Evolutionary conservation across 768 basidiomycete genomes (phyloP).

Genomic region (Lactarius vividus): DNA sequence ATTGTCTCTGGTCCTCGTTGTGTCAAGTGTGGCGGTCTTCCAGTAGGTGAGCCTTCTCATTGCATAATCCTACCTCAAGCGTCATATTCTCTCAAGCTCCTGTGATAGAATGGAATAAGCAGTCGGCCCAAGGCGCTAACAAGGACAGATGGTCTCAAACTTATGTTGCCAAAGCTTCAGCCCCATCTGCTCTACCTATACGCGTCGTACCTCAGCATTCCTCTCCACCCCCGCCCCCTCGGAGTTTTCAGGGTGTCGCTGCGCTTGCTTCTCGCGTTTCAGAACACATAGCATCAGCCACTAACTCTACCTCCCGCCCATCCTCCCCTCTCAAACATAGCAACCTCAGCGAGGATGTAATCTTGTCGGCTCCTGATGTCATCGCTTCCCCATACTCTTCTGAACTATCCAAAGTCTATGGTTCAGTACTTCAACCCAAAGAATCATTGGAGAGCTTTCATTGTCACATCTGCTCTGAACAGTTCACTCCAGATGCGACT

Average conservation of each 20-base stretch:
- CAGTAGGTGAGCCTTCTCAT: conserved; percentile 60
- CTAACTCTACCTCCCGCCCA: conserved; percentile 49
- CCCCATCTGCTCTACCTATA: conserved; percentile 41
- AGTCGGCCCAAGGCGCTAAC: conserved; percentile 39
- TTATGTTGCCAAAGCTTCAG: conserved; percentile 55
- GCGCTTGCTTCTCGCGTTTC: conserved; percentile 49
- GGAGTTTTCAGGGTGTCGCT: conserved; percentile 37
- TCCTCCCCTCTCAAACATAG: conserved; percentile 54
- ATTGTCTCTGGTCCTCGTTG: conserved; percentile 71
- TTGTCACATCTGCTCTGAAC: conserved; percentile 60
- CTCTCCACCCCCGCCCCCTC: conserved; percentile 45
- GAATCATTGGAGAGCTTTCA: conserved; percentile 67
- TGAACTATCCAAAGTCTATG: conserved; percentile 77
- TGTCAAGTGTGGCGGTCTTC: conserved; percentile 67
- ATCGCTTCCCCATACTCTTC: conserved; percentile 57
- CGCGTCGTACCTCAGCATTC: conserved; percentile 29
- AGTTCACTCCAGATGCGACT: conserved; percentile 79
- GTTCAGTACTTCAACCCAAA: conserved; percentile 77
- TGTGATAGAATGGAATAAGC: conserved; percentile 63
- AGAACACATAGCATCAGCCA: conserved; percentile 55
- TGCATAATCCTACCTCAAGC: background rate
- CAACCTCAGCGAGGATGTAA: conserved; percentile 33
- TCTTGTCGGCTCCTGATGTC: conserved; percentile 47
- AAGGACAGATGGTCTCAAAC: conserved; percentile 80
- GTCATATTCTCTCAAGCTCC: conserved; percentile 47